Evolutionary conservation across 2,329 filamentous ascomycete species (phyloP), one percentile per base, ranked within the genome.

Genomic region (Biscogniauxia marginata): DNA sequence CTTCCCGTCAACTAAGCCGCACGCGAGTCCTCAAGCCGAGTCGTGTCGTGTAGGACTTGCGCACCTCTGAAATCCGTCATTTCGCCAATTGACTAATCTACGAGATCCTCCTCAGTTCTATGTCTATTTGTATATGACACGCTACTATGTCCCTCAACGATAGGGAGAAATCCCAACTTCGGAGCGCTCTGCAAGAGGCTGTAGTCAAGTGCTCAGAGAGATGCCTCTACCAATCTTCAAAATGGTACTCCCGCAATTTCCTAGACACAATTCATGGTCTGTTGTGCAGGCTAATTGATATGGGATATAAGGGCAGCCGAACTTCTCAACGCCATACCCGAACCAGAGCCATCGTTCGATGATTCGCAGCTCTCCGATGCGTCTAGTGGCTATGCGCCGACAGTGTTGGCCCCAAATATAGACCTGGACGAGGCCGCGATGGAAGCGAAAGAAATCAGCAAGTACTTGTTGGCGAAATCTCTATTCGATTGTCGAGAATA

Each of bases 401-500:
- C 78, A 52, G 64, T 84, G 66, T 70, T 84, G 71, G 76, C 80
- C 4, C 77, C 78, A 19, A 88, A 87, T 55, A 73, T 77, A 55
- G 90, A 96, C 66, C 83, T 86, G 1, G 80, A 83, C 55, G 92
- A 97, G 77, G 86, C 87, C 9, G 77, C 81, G 1, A 80, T 96
- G 2, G 93, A 98, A 71, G 83, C 87, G 1, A 85, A 82, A 65
- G 93, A 98, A 73, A 79, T 91, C 30, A 86, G 88, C 74, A 90
- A 86, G 67, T 98, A 93, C 70, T 83, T 98, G 2, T 80, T 98
- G 19, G 93, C 95, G 52, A 97, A 97, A 72, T 89, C 93, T 0
- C 88, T 96, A 64, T 98, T 98, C 71, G 93, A 98, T 73, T 96
- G 92, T 66, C 89, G 91, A 64, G 95, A 99, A 71, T 98, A 88